Evolutionary conservation across 306 rosid species (phyloP), one percentile per base, ranked within the genome.

Genomic region (Rosa chinensis): DNA sequence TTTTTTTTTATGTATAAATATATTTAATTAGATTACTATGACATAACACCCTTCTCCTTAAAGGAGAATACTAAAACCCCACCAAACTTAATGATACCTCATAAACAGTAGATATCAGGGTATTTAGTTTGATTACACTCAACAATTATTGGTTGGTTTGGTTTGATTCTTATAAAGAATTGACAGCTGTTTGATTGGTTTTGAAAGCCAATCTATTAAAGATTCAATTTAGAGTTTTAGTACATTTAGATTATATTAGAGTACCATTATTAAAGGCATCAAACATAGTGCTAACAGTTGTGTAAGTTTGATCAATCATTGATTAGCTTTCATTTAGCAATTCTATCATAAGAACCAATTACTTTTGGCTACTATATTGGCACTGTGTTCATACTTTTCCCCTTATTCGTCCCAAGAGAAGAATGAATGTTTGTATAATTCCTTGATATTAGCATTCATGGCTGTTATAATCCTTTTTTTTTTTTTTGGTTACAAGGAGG

Each of bases 121-220:
- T 18, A 11, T 55, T 17, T 32, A 45, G 9, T 6, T 62, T 61
- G 35, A 61, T 44, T 5, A 44, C 16, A 62, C 71, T 45, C 20
- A 39, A 61, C 17, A 75, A 44, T 44, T 16, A 61, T 58, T 61
- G 28, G 47, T 17, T 45, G 79, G 59, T 28, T 61, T 16, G 32
- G 78, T 45, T 76, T 76, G 71, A 76, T 62, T 76, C 70, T 61
- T 76, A 75, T 75, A 28, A 43, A 39, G 47, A 43, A 62, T 25
- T 44, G 78, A 75, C 56, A 59, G 61, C 78, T 75, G 56, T 25
- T 75, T 21, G 28, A 40, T 42, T 10, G 8, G 8, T 25, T 23
- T 61, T 28, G 13, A 53, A 73, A 17, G 37, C 50, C 50, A 55
- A 53, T 55, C 32, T 62, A 9, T 43, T 13, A 75, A 14, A 75